These are phyloP conservation scores for Entrophospora sp. DNA, from an alignment of 192 early-diverging fungal genomes.

Conservation along the genomic window DNA sequence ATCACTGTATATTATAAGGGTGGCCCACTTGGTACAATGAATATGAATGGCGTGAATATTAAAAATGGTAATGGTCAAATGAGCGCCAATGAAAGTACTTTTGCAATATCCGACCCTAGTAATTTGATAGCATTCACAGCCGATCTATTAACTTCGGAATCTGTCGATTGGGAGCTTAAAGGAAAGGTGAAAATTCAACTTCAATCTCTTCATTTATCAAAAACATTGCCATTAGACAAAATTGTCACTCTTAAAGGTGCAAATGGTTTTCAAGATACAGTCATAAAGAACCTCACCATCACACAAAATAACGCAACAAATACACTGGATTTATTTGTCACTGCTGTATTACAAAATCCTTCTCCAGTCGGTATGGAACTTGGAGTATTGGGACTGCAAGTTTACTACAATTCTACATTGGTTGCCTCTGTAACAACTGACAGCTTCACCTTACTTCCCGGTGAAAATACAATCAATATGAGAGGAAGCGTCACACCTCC, in stretches of 20 bases:
- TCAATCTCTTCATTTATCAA: too few species aligned
- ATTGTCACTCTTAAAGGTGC: slow-evolving; percentile 39
- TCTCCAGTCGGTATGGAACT: slow-evolving; percentile 46
- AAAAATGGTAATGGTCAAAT: too few species aligned
- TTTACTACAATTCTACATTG: slow-evolving; percentile 21
- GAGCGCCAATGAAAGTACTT: too few species aligned
- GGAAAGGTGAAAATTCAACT: too few species aligned
- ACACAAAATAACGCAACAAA: too few species aligned
- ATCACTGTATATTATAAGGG: slow-evolving; percentile 36
- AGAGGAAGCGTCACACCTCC: slow-evolving; percentile 23
- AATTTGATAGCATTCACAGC: too few species aligned
- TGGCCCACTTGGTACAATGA: slow-evolving; percentile 21
- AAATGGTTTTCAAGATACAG: slow-evolving; percentile 34
- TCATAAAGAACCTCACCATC: too few species aligned
- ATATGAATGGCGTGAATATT: background rate
- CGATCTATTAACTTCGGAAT: slow-evolving; percentile 15
- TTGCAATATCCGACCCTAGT: too few species aligned
- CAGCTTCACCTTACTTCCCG: slow-evolving; percentile 21
- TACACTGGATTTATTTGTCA: slow-evolving; percentile 20
- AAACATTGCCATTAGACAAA: slow-evolving; percentile 28
- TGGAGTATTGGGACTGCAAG: slow-evolving; percentile 27
- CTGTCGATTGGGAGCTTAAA: slow-evolving; percentile 28
- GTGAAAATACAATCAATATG: slow-evolving; percentile 26
- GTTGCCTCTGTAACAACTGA: slow-evolving; percentile 22
- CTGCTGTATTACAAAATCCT: slow-evolving; percentile 33